Percentiles rank a stretch among this genome's conserved stretches.
These are phyloP conservation scores for Lunularia cruciata DNA, from an alignment of 225 moss, liverwort and hornwort species.

Conservation along the genomic window DNA sequence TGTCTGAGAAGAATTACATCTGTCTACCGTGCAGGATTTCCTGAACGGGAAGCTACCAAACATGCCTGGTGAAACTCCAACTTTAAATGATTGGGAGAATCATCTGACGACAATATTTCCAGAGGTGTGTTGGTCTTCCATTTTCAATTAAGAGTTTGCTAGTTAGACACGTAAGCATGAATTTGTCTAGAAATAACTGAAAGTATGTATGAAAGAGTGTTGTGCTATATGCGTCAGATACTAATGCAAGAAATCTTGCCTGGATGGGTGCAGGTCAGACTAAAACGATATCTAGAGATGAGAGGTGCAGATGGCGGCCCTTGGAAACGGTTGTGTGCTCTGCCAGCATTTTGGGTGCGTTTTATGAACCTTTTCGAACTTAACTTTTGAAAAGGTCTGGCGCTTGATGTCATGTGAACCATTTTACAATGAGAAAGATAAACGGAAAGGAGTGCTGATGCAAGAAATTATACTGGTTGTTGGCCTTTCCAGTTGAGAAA, in stretches of 20 bases:
- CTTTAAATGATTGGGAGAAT: conserved; percentile 72
- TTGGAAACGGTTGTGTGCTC: conserved; percentile 82
- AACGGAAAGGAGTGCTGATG: too few relatives aligned
- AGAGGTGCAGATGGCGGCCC: conserved; percentile 98
- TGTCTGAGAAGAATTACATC: not conserved
- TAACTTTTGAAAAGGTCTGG: too few relatives aligned
- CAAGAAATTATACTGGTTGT: too few relatives aligned
- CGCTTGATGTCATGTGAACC: too few relatives aligned
- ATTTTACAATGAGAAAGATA: too few relatives aligned
- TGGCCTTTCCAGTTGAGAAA: too few relatives aligned
- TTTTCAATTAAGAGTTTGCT: too few relatives aligned
- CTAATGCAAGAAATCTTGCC: not conserved
- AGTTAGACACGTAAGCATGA: too few relatives aligned
- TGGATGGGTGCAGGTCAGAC: conserved; percentile 63
- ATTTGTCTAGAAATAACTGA: too few relatives aligned
- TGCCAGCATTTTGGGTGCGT: conserved; percentile 97
- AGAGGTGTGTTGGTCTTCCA: conserved; percentile 39
- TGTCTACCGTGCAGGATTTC: conserved; percentile 57
- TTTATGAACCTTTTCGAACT: too few relatives aligned
- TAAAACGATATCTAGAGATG: conserved; percentile 97
- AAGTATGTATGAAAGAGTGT: not conserved
- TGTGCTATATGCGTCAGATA: not conserved
- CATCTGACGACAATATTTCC: conserved; percentile 83
- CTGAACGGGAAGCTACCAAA: conserved; percentile 63
- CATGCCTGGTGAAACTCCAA: conserved; percentile 51